Evolutionary conservation across 768 basidiomycete species (phyloP).

Genomic region (Suillus brevipes): DNA sequence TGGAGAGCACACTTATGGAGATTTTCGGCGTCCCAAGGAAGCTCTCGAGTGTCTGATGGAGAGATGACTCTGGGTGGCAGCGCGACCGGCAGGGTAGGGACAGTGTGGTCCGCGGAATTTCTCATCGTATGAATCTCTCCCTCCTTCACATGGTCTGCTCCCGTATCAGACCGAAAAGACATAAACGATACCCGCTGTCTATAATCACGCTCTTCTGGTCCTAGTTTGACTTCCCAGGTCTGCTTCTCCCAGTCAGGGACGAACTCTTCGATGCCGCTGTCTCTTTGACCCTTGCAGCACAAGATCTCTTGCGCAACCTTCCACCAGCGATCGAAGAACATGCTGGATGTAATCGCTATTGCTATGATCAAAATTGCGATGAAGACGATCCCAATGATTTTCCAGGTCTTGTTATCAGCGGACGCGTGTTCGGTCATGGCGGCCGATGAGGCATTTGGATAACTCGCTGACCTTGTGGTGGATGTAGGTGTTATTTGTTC

Average conservation of each 20-base stretch:
- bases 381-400: conserved; percentile 66
- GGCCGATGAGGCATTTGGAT: conserved; percentile 10
- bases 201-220: conserved; percentile 5
- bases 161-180: conserved; percentile 8
- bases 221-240: conserved; percentile 52
- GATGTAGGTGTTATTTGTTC: conserved; percentile 4
- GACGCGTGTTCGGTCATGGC: conserved; percentile 20
- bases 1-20: conserved; percentile 18
- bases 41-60: conserved; percentile 16
- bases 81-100: conserved; percentile 5
- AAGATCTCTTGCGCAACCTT: conserved; percentile 55
- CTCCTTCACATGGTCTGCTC: background rate
- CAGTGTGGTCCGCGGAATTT: conserved; percentile 4
- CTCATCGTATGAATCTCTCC: background rate
- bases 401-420: conserved; percentile 57
- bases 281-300: conserved; percentile 36
- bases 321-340: conserved; percentile 76
- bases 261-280: conserved; percentile 49
- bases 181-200: conserved; percentile 7
- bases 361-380: conserved; percentile 63
- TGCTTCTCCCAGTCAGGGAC: conserved; percentile 64
- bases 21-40: conserved; percentile 27
- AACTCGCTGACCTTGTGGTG: conserved; percentile 4
- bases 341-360: conserved; percentile 51
- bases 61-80: background rate